Base-by-base conservation (phyloP, 805 yeast genomes). In the Lipomyces starkeyi region DNA sequence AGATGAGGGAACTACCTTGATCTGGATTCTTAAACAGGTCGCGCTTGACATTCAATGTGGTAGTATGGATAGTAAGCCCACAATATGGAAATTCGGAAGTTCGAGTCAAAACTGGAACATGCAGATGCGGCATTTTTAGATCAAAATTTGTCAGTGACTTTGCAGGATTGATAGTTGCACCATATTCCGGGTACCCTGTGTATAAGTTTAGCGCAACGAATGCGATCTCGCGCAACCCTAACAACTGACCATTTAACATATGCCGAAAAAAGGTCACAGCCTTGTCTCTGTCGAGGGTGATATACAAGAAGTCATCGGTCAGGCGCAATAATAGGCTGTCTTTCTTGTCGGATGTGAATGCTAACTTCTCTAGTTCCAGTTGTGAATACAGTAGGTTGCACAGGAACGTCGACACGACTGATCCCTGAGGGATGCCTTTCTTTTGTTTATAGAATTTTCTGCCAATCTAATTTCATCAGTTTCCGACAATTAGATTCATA, bases 291-390 rank as follows among this genome's bases (percentile, higher is more conserved):
- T 81, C 75, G 0, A 86, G 80, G 0, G 95, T 84, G 0, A 93
- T 78, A n/a, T 91, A 81, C 34, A 93, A 75, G 74, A 93, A 93
- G 76, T 93, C 98, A 78, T 93, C 98, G 0, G 92, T 97, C 25
- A 91, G 77, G 63, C 97, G 78, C 7, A 91, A 65, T 1, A 91
- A 75, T 1, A 83, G 67, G 17, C 83, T 78, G 2, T 77, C 69
- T 47, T n/a, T 76, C 53, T 11, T 47, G 6, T 65, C 59, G 13
- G 52, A 74, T 7, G 71, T 60, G 63, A 80, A 75, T 14, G 74
- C 71, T 27, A 81, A 79, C 72, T 73, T 72, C 59, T 71, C 68
- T 2, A 71, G 70, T 11, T 90, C 83, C 37, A 93, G 75, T 1
- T 83, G 81, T 73, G 90, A 92, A 73, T 90, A 89, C 0, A 91